Conservation (phyloP, 768 basidiomycete species). For the Agrocybe pediades region DNA sequence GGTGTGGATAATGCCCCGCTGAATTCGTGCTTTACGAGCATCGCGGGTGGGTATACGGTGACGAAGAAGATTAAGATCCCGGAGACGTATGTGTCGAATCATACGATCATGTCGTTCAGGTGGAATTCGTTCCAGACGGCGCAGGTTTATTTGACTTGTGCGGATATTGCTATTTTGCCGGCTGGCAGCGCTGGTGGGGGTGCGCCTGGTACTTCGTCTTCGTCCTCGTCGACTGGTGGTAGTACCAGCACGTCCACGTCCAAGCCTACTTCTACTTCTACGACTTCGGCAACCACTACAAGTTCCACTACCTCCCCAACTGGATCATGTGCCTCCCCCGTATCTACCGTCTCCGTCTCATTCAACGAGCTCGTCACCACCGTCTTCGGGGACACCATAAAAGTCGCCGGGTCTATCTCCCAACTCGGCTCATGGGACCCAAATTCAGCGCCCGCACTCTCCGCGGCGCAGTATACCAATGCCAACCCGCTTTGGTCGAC, state of each 20-base stretch:
- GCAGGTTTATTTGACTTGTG: too few species aligned
- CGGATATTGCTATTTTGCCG: too few species aligned
- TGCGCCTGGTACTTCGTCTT: too few species aligned
- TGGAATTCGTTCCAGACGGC: too few species aligned
- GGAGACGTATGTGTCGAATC: neutral
- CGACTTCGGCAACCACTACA: too few species aligned
- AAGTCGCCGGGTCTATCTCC: constrained; percentile 2
- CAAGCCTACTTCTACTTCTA: too few species aligned
- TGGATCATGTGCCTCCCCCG: neutral
- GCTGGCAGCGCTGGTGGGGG: too few species aligned
- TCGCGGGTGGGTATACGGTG: constrained; percentile 4
- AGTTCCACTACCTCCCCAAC: neutral
- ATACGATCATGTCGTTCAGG: constrained; percentile 2
- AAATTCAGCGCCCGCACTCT: constrained; percentile 1
- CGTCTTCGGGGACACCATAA: constrained; percentile 5
- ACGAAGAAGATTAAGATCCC: constrained; percentile 6
- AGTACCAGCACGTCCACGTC: too few species aligned
- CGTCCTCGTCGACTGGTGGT: too few species aligned
- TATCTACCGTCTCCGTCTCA: neutral
- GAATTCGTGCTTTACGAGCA: constrained; percentile 4
- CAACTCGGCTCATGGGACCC: constrained; percentile 6
- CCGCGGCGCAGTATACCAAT: constrained; percentile 1
- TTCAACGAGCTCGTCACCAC: constrained; percentile 10
- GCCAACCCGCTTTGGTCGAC: constrained; percentile 4
- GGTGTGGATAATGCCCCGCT: constrained; percentile 6